Evolutionary conservation across 2,329 filamentous ascomycete species (phyloP).

Genomic region (Penicillium concentricum): DNA sequence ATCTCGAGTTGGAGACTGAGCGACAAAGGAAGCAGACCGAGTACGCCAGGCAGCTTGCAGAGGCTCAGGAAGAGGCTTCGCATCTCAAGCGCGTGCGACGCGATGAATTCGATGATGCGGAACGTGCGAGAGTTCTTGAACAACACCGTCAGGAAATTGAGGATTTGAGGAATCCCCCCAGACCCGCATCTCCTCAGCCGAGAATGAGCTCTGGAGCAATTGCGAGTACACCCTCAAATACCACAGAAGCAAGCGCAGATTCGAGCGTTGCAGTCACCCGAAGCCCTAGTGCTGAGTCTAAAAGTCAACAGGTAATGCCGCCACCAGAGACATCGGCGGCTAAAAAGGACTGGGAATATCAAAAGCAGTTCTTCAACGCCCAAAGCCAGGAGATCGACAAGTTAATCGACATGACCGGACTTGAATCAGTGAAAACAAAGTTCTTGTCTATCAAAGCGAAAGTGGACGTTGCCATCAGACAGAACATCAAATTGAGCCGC

Average conservation of each 20-base stretch:
- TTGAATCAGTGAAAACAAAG: slow-evolving; percentile 66
- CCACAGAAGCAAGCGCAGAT: neutral
- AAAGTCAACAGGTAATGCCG: neutral
- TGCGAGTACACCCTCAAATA: neutral
- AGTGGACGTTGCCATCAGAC: slow-evolving; percentile 60
- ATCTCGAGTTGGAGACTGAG: slow-evolving; percentile 47
- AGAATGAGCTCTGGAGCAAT: neutral
- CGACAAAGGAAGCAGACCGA: slow-evolving; percentile 19
- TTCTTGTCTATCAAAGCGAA: slow-evolving; percentile 63
- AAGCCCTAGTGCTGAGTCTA: neutral
- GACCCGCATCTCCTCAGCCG: neutral
- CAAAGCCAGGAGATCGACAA: slow-evolving; percentile 57
- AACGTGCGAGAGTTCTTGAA: slow-evolving; percentile 21
- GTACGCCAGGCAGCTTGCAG: slow-evolving; percentile 24
- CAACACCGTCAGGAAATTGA: slow-evolving; percentile 21
- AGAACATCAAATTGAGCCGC: slow-evolving; percentile 53
- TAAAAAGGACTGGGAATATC: slow-evolving; percentile 59
- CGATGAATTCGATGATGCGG: slow-evolving; percentile 18
- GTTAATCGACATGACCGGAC: slow-evolving; percentile 69
- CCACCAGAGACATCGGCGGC: slow-evolving; percentile 25
- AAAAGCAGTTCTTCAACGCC: slow-evolving; percentile 56
- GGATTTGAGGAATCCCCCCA: slow-evolving; percentile 4
- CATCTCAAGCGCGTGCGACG: slow-evolving; percentile 17
- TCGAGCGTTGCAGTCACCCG: neutral
- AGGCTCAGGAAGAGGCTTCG: slow-evolving; percentile 26